These are phyloP conservation scores for Arthrobotrys entomopaga DNA, from an alignment of 2,329 filamentous ascomycete species.

Conservation along the genomic window DNA sequence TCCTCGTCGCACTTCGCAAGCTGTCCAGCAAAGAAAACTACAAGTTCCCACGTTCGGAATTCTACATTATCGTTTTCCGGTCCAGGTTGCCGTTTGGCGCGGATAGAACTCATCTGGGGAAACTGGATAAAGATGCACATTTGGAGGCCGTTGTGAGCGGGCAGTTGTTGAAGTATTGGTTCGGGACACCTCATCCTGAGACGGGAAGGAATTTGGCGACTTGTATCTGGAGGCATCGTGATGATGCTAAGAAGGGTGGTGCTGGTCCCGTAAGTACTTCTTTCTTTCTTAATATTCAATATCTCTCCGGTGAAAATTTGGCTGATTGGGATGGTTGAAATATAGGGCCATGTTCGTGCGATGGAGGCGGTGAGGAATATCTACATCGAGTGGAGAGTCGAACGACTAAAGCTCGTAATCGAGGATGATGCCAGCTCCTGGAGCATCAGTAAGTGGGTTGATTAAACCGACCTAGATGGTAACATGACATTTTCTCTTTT, in stretches of 20 bases:
- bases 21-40: conserved; percentile 64
- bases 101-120: conserved; percentile 74
- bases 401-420: conserved; percentile 75
- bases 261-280: conserved; percentile 69
- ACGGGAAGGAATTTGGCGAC: conserved; percentile 81
- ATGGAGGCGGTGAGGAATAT: conserved; percentile 74
- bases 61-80: conserved; percentile 87
- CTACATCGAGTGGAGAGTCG: conserved; percentile 71
- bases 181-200: conserved; percentile 75
- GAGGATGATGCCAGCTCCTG: conserved; percentile 73
- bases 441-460: conserved; percentile 70
- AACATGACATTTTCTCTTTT: conserved; percentile 13
- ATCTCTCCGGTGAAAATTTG: conserved; percentile 2
- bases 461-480: conserved; percentile 7
- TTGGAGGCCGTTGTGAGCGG: conserved; percentile 81
- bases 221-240: conserved; percentile 72
- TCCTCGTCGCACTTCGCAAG: conserved; percentile 70
- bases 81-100: conserved; percentile 75
- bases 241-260: conserved; percentile 71
- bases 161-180: conserved; percentile 94
- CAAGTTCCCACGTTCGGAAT: conserved; percentile 64
- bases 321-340: conserved; percentile 28
- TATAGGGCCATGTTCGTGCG: conserved; percentile 63
- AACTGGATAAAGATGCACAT: conserved; percentile 81
- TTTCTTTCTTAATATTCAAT: conserved; percentile 4